Evolutionary conservation across 2,329 filamentous ascomycete genomes (phyloP).

Genomic region (Myriosclerotinia scirpicola): DNA sequence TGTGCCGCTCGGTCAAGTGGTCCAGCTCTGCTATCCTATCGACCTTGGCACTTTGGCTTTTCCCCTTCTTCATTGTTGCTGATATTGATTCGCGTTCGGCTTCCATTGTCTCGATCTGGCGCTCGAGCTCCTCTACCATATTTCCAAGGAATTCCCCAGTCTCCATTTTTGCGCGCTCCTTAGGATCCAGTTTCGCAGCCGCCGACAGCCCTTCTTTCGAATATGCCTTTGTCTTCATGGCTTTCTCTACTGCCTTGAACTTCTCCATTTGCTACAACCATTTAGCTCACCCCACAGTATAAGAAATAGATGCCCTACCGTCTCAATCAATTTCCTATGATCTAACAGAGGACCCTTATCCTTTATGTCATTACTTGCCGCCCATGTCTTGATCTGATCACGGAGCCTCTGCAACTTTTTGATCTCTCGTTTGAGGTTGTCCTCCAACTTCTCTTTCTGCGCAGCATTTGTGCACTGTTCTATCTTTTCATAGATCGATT

Average conservation of each 20-base stretch:
- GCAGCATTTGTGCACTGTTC: slow-evolving; percentile 87
- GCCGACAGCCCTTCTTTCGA: slow-evolving; percentile 96
- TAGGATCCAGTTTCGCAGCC: slow-evolving; percentile 92
- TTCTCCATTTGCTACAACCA: slow-evolving; percentile 88
- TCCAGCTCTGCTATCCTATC: slow-evolving; percentile 89
- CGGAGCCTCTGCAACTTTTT: slow-evolving; percentile 98
- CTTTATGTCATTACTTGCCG: slow-evolving; percentile 97
- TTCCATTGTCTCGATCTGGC: slow-evolving; percentile 89
- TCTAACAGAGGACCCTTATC: slow-evolving; percentile 95
- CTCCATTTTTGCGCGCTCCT: slow-evolving; percentile 91
- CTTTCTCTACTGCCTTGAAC: slow-evolving; percentile 99
- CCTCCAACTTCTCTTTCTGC: slow-evolving; percentile 97
- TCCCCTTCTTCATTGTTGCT: slow-evolving; percentile 90
- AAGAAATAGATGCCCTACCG: slow-evolving; percentile 54
- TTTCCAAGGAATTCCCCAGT: slow-evolving; percentile 79
- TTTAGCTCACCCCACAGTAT: slow-evolving; percentile 34
- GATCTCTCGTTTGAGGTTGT: slow-evolving; percentile 98
- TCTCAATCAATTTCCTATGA: slow-evolving; percentile 94
- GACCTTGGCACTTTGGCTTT: slow-evolving; percentile 78
- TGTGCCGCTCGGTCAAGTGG: slow-evolving; percentile 82
- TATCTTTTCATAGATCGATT: slow-evolving; percentile 97
- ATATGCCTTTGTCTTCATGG: slow-evolving; percentile 99
- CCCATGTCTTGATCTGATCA: slow-evolving; percentile 99
- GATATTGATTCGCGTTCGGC: slow-evolving; percentile 86
- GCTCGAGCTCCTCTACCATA: slow-evolving; percentile 90